Base-by-base conservation (phyloP, 2,329 filamentous ascomycete species). In the Teratosphaeria destructans region DNA sequence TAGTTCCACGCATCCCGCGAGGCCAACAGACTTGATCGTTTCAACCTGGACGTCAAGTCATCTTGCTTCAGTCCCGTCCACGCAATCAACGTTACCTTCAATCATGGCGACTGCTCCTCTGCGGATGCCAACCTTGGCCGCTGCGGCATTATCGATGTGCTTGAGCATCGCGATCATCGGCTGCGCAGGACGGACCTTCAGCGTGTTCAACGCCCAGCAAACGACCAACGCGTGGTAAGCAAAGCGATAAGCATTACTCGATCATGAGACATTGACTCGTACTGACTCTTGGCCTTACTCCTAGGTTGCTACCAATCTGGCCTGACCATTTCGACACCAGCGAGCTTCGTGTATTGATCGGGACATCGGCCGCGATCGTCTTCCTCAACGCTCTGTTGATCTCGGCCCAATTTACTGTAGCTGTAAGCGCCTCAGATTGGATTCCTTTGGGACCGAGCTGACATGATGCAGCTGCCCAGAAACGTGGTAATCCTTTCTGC, bases 291-390 rank as follows among this genome's bases (percentile, higher is more conserved):
- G 2, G 29, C 29, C 29, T 32, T 32, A 32, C 29, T 32, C 7
- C 29, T 32, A 32, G 29, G 29, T 78, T 77, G 72, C 68, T 79
- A 3, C 76, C 77, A 1, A 63, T 79, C 52, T 80, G 78, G 78
- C 74, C 73, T 0, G 71, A 74, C 10, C 78, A 79, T 65, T 79
- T 79, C 63, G 73, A 79, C 52, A 72, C 72, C 1, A 68, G 72
- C 19, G 77, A 77, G 16, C 74, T 78, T 3, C 73, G 75, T 37
- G 71, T 70, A 0, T 61, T 78, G 14, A 69, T 79, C 37, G 77
- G 73, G 1, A 73, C 74, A 2, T 68, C 65, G 4, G 69, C 70
- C 0, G 69, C 73, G 1, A 70, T 76, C 1, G 53, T 78, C 1
- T 62, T 77, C 0, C 63, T 78, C n/a, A 77, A 75, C 12, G 60